Base-by-base conservation (phyloP, 2,329 filamentous ascomycete genomes). In the Aureobasidium melanogenum region DNA sequence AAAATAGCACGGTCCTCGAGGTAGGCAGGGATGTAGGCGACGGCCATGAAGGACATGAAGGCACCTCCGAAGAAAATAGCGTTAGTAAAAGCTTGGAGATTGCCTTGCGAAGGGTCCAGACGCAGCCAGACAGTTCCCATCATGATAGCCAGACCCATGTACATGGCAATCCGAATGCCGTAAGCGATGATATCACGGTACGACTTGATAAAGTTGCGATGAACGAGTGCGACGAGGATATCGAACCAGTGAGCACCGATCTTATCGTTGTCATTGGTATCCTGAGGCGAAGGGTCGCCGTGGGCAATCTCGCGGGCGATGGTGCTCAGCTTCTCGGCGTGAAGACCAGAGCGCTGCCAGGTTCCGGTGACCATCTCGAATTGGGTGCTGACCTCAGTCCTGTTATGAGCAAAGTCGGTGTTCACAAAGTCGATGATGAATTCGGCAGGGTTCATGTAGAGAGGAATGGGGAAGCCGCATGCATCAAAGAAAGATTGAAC, bases 91-190 rank as follows among this genome's bases (percentile, higher is more conserved):
- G 89, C 85, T 67, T 90, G 87, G 66, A 96, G 93, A 62, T 88
- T 87, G 61, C 80, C 77, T 70, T 95, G 90, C 0, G 80, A 76
- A 0, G 86, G 80, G 4, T 80, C 75, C 2, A 96, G 79, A 6
- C 90, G 84, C 15, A 95, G 76, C 86, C 89, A 96, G 14, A 95
- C 88, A 0, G 91, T 95, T 5, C 91, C 90, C 87, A 93, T 91
- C 83, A 94, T 87, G 67, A 94, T 83, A 1, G 89, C 89, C 17
- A 95, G 79, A 74, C 83, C 84, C 63, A 87, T 79, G 72, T 95
- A 94, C 89, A 95, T 95, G 43, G 82, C 86, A 44, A 94, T 79
- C 3, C 91, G 84, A 66, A 94, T 90, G 0, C 88, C 88, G 69
- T 96, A 96, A 0, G 87, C 89, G 56, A 96, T 84, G 7, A 95